These are phyloP conservation scores for Papilionanthe hybrid DNA, from an alignment of 116 monocot genomes.

Conservation along the genomic window DNA sequence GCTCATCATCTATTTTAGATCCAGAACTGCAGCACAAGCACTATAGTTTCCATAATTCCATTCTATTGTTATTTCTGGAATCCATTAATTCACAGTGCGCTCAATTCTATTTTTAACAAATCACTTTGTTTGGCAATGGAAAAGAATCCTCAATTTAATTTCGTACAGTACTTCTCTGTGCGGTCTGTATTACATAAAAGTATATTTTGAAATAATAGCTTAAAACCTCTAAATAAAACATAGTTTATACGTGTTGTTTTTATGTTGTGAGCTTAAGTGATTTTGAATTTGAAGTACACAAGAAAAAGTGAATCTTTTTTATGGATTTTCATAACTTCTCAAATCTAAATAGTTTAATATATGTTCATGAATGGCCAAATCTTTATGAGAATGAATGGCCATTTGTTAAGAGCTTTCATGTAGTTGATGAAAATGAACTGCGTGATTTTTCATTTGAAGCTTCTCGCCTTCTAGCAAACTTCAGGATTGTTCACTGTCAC, in stretches of 20 bases:
- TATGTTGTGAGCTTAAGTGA: not conserved
- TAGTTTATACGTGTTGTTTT: not conserved
- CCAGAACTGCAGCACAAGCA: no score
- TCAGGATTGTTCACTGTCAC: not conserved
- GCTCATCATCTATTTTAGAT: no score
- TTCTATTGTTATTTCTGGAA: no score
- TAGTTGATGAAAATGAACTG: slow-evolving; percentile 4
- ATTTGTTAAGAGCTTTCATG: not conserved
- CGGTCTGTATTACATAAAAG: not conserved
- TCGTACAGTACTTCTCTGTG: not conserved
- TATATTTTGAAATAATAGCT: not conserved
- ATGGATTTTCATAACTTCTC: not conserved
- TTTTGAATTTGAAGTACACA: not conserved
- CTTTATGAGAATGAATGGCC: not conserved
- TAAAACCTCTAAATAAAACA: not conserved
- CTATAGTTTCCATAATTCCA: no score
- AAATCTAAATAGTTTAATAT: not conserved
- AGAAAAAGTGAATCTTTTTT: not conserved
- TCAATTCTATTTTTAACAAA: no score
- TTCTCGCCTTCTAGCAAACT: not conserved
- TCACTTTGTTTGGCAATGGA: no score
- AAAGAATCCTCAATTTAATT: no score
- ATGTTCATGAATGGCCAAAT: not conserved
- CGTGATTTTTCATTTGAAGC: not conserved
- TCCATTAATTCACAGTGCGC: no score